These are phyloP conservation scores for Cordia subcordata DNA, from an alignment of 257 asterid genomes.

Conservation along the genomic window DNA sequence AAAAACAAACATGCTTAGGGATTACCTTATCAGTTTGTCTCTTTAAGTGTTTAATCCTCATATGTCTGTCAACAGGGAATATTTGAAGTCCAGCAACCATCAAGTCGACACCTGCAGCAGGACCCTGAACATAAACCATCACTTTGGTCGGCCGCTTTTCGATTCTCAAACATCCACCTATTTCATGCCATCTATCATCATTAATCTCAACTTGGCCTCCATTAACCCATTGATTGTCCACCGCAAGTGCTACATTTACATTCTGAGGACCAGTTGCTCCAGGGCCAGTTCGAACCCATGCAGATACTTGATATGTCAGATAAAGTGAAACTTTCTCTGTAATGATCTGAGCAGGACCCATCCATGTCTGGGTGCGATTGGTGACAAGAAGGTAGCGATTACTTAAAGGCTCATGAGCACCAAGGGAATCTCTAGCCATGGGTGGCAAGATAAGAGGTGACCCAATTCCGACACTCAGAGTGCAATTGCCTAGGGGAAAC, in stretches of 20 bases:
- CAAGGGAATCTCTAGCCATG: constrained; percentile 77
- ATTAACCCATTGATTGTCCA: constrained; percentile 81
- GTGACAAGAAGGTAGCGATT: constrained; percentile 65
- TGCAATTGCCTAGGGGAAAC: constrained; percentile 90
- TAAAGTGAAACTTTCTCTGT: constrained; percentile 62
- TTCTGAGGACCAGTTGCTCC: constrained; percentile 60
- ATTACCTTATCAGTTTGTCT: constrained; percentile 61
- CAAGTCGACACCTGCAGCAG: constrained; percentile 71
- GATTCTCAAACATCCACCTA: constrained; percentile 79
- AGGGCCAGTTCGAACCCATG: constrained; percentile 73
- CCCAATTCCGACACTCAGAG: constrained; percentile 49
- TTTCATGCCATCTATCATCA: constrained; percentile 85
- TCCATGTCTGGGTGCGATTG: constrained; percentile 85
- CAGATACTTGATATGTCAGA: constrained; percentile 91
- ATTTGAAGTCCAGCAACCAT: constrained; percentile 89
- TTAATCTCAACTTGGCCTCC: constrained; percentile 81
- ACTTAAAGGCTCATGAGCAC: constrained; percentile 61
- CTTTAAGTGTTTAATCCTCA: constrained; percentile 58
- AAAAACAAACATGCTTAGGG: no score
- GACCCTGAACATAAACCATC: constrained; percentile 80
- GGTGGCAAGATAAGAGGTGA: constrained; percentile 88
- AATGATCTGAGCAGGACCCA: constrained; percentile 93
- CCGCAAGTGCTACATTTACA: constrained; percentile 73
- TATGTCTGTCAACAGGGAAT: constrained; percentile 61
- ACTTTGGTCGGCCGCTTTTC: constrained; percentile 64